These are phyloP conservation scores for Metschnikowia koreensis DNA, from an alignment of 805 yeast genomes.

Conservation along the genomic window DNA sequence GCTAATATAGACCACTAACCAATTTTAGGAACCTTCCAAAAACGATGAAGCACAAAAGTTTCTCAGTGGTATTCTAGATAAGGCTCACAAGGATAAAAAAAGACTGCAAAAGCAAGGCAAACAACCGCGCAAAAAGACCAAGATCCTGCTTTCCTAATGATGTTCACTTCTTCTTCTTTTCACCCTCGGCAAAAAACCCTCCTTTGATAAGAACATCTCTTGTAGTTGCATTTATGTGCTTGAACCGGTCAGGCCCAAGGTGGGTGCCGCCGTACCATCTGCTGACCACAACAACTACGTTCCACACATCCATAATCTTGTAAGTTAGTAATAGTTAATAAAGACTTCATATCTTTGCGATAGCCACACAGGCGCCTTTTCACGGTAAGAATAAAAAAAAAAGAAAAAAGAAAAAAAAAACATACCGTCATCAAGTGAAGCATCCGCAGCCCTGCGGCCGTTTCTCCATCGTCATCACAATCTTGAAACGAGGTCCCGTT, in stretches of 20 bases:
- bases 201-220: conserved; percentile 78
- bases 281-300: conserved; percentile 80
- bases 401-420: conserved; percentile 8
- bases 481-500: conserved; percentile 68
- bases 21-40: background rate
- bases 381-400: background rate
- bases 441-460: conserved; percentile 91
- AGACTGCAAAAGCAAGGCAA: conserved; percentile 2
- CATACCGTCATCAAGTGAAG: conserved; percentile 68
- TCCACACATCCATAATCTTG: conserved; percentile 71
- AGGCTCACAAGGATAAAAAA: conserved; percentile 13
- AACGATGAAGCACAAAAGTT: conserved; percentile 15
- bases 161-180: conserved; percentile 10
- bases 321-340: conserved; percentile 24
- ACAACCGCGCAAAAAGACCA: conserved; percentile 8
- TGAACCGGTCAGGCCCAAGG: conserved; percentile 90
- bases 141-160: conserved; percentile 5
- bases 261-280: conserved; percentile 94
- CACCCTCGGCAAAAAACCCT: conserved; percentile 36
- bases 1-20: background rate
- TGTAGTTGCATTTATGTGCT: conserved; percentile 86
- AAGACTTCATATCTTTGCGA: background rate
- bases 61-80: conserved; percentile 13
- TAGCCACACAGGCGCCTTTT: background rate
- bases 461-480: conserved; percentile 95